Evolutionary conservation across 331 rosid genomes (phyloP), one percentile per base, ranked within the genome.

Genomic region (Dryas integrifolia): DNA sequence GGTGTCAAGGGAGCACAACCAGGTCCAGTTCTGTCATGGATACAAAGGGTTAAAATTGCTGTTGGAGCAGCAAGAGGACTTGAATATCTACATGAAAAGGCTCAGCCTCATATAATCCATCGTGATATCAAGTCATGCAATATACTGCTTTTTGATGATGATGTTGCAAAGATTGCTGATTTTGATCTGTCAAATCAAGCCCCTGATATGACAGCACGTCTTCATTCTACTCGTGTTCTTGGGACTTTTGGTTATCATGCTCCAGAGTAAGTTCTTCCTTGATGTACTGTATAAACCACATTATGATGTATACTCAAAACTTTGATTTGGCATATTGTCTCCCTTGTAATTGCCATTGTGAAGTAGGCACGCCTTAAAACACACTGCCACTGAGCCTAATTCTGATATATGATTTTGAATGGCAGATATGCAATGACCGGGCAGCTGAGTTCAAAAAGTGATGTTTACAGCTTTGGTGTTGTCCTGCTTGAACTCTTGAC

Each of bases 171-270:
- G 84, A 85, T 91, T 64, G 92, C 95, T 70, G 97, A 91, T 82
- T 91, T 91, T 57, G 92, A 88, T 82, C 78, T 91, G 78, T 91
- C 95, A 59, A 91, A 91, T 73, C 90, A 88, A 85, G 88, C 92
- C 68, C 97, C 97, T 49, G 97, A 91, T 82, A 85, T 77, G 39
- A 89, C 90, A 26, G 97, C 95, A 5, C 92, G 97, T 49, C 90
- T 91, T 65, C 97, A 91, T 77, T 91, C 97, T 41, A 91, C 97
- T 77, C 97, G 97, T 80, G 97, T 91, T 79, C 97, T 91, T 47
- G 97, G 97, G 73, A 88, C 97, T 55, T 91, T 91, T 18, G 97
- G 97, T 72, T 91, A 91, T 77, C 88, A 90, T 86, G 96, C 96
- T 80, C 96, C 96, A 14, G 96, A 90, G 94, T 90, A 80, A 71